Base-by-base conservation (phyloP, 306 rosid species). In the Hylodesmum podocarpum region DNA sequence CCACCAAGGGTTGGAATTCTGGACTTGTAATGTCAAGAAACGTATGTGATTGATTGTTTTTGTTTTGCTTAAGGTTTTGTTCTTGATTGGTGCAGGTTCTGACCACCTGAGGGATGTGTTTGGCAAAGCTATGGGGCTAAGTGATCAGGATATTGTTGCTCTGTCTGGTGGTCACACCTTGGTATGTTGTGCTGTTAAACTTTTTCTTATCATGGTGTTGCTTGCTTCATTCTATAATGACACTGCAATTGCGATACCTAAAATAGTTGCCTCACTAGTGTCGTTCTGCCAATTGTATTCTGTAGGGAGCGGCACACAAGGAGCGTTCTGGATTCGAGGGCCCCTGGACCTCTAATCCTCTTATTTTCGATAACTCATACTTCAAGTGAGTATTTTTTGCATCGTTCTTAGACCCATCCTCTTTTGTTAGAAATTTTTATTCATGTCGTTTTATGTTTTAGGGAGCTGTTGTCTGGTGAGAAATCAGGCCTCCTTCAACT, bases 301-400 rank as follows among this genome's bases (percentile, higher is more conserved):
- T 6, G 31, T 78, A 96, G 99, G 99, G 99, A 77, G 91, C 88
- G 39, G 87, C 76, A 1, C 99, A 96, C 94, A 96, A 96, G 90
- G 99, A 96, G 78, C 97, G 98, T 9, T 96, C 99, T 80, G 99
- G 99, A 50, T 96, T 96, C 15, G 99, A 96, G 85, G 99, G 99
- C 4, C 88, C 99, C 0, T 96, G 98, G 99, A 96, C 99, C n/a
- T 0, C 63, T 18, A 96, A 92, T 76, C 99, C 99, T 40, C 91
- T 88, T 78, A 91, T 92, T 64, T 96, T 96, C 19, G 99, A 96
- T 78, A 92, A 91, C 87, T 39, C 97, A 0, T 96, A 96, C 79
- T 96, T 96, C 83, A 84, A 1, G 99, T 92, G 62, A 82, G 97
- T 80, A 6, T 16, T 8, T 21, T 16, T 21, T 7, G 9, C 16